These are phyloP conservation scores for Globisporangium ultimum DNA, from an alignment of 352 stramenopile genomes.

Conservation along the genomic window DNA sequence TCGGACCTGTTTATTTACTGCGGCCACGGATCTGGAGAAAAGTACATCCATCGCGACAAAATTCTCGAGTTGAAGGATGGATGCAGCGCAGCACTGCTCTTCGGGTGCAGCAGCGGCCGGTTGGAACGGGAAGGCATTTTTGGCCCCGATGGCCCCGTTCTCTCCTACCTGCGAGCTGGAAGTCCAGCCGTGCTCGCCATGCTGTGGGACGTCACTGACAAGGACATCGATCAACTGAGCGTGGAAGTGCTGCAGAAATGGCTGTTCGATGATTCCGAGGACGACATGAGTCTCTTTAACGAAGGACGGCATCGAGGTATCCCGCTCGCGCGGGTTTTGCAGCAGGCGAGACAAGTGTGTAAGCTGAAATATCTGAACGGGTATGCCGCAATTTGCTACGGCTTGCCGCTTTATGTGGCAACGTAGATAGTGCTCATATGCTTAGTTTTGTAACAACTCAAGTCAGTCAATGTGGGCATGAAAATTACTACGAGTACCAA, in stretches of 20 bases:
- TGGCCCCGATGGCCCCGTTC: conserved; percentile 92
- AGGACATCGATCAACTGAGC: conserved; percentile 95
- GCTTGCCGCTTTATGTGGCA: conserved; percentile 73
- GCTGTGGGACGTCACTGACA: conserved; percentile 99
- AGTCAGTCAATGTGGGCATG: no score
- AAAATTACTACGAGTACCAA: no score
- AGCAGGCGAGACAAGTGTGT: conserved; percentile 76
- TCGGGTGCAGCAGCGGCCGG: conserved; percentile 96
- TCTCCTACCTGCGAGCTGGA: conserved; percentile 92
- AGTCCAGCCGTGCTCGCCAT: conserved; percentile 96
- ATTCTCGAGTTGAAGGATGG: conserved; percentile 46
- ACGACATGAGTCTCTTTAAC: conserved; percentile 18
- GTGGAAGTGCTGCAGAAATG: conserved; percentile 54
- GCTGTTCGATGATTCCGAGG: conserved; percentile 47
- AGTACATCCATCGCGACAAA: conserved; percentile 85
- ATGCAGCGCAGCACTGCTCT: conserved; percentile 90
- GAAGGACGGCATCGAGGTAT: background rate
- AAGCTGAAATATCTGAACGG: conserved; percentile 95
- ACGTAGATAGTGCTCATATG: background rate
- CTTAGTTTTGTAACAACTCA: no score
- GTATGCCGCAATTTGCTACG: conserved; percentile 95
- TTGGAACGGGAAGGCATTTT: conserved; percentile 87
- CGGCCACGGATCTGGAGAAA: conserved; percentile 95
- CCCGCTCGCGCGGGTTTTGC: conserved; percentile 69
- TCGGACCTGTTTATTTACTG: conserved; percentile 96